These are phyloP conservation scores for Tylopilus vinaceipallidus DNA, from an alignment of 768 basidiomycete genomes.

Conservation along the genomic window DNA sequence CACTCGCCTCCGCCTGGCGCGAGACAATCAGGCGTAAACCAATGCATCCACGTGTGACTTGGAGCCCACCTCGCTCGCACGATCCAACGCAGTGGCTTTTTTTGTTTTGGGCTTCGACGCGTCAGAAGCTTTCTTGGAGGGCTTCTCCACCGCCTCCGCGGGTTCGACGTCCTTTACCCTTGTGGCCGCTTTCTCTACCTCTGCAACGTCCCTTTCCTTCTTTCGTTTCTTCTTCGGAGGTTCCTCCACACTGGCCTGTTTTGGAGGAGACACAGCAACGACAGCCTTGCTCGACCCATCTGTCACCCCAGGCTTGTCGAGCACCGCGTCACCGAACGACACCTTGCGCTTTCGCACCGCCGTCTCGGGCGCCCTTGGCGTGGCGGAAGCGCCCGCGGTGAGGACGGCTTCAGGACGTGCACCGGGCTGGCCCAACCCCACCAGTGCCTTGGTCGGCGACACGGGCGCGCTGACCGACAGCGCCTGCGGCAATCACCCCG, in stretches of 20 bases:
- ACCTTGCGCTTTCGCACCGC: conserved; percentile 29
- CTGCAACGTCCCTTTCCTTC: neutral
- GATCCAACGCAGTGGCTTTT: conserved; percentile 4
- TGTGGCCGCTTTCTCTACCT: neutral
- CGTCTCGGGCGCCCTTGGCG: neutral
- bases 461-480: neutral
- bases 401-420: neutral
- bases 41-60: neutral
- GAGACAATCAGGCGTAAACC: conserved; percentile 3
- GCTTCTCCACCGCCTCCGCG: neutral
- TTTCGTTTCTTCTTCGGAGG: conserved; percentile 21
- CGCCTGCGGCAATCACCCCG: neutral
- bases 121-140: conserved; percentile 9
- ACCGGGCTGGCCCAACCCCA: neutral
- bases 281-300: too few species aligned
- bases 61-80: conserved; percentile 12
- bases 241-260: neutral
- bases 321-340: conserved; percentile 1
- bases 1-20: conserved; percentile 6
- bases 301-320: too few species aligned
- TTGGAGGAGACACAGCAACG: neutral
- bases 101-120: conserved; percentile 1
- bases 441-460: neutral
- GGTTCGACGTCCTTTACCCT: conserved; percentile 7
- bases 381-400: neutral